Conservation (phyloP, 2,329 filamentous ascomycete genomes). For the Penicillium oxalicum region DNA sequence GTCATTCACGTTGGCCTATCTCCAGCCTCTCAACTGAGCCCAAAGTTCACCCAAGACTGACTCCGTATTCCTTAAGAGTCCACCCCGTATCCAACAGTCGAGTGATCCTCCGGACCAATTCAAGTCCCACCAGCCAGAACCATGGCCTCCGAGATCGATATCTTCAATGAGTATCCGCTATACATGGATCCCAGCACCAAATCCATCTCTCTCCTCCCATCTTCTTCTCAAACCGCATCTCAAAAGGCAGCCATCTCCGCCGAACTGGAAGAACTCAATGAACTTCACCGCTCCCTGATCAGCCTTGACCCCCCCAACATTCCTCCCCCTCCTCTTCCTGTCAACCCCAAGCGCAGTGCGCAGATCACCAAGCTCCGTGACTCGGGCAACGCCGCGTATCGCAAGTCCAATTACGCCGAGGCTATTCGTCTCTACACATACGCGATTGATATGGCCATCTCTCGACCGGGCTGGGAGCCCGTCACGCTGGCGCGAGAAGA, state of each 20-base stretch:
- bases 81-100: too few species aligned
- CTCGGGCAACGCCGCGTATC: constrained; percentile 73
- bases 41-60: too few species aligned
- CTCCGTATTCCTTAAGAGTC: too few species aligned
- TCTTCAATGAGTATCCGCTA: constrained; percentile 75
- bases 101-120: background rate
- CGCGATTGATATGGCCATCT: constrained; percentile 83
- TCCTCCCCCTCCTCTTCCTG: constrained; percentile 79
- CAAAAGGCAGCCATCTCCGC: constrained; percentile 50
- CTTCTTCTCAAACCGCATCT: constrained; percentile 39
- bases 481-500: constrained; percentile 78
- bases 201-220: constrained; percentile 53
- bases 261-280: constrained; percentile 70
- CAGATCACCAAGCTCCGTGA: constrained; percentile 89
- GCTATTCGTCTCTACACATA: constrained; percentile 76
- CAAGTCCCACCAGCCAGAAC: constrained; percentile 4
- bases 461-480: constrained; percentile 82
- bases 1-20: too few species aligned
- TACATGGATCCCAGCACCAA: constrained; percentile 77
- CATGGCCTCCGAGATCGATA: constrained; percentile 30
- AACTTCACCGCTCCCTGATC: constrained; percentile 67
- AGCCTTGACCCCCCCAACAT: constrained; percentile 58
- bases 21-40: too few species aligned
- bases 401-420: constrained; percentile 67
- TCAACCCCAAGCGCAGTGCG: constrained; percentile 86